Percentiles rank a stretch among this genome's conserved stretches.
These are phyloP conservation scores for Evernia prunastri DNA, from an alignment of 495 filamentous ascomycete genomes.

Conservation along the genomic window DNA sequence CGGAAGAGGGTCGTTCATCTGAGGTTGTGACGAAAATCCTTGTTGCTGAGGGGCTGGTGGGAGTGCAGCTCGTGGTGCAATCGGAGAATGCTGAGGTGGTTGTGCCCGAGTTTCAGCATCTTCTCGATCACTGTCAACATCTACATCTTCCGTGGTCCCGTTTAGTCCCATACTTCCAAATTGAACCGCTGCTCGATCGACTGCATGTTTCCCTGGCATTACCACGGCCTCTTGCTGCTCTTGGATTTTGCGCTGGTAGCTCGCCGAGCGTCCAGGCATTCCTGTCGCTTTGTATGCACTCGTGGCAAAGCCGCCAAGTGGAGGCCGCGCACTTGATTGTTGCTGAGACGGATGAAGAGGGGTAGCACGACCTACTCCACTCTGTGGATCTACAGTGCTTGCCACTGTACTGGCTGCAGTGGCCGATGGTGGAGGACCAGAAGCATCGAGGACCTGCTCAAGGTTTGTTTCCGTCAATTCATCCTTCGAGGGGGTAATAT, in stretches of 20 bases:
- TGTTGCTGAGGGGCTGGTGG: conserved; percentile 58
- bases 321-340: conserved; percentile 50
- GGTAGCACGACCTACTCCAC: conserved; percentile 44
- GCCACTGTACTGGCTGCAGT: conserved; percentile 88
- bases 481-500: conserved; percentile 64
- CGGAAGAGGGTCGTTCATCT: conserved; percentile 49
- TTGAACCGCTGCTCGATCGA: conserved; percentile 89
- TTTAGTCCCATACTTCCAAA: conserved; percentile 94
- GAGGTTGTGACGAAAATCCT: conserved; percentile 39
- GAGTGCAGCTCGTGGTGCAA: conserved; percentile 84
- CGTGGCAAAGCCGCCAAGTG: conserved; percentile 62
- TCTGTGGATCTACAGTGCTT: conserved; percentile 70
- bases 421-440: conserved; percentile 63
- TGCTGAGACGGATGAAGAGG: conserved; percentile 53
- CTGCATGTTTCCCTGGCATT: conserved; percentile 97
- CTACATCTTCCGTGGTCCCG: conserved; percentile 62
- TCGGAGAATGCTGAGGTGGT: conserved; percentile 88
- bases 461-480: conserved; percentile 87
- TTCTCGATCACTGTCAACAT: conserved; percentile 90
- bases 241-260: conserved; percentile 72
- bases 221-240: conserved; percentile 96
- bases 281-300: conserved; percentile 69
- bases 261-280: conserved; percentile 54
- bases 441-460: conserved; percentile 77
- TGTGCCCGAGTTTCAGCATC: conserved; percentile 92